Base-by-base conservation (phyloP, 306 rosid species). In the Lathyrus sativus region DNA sequence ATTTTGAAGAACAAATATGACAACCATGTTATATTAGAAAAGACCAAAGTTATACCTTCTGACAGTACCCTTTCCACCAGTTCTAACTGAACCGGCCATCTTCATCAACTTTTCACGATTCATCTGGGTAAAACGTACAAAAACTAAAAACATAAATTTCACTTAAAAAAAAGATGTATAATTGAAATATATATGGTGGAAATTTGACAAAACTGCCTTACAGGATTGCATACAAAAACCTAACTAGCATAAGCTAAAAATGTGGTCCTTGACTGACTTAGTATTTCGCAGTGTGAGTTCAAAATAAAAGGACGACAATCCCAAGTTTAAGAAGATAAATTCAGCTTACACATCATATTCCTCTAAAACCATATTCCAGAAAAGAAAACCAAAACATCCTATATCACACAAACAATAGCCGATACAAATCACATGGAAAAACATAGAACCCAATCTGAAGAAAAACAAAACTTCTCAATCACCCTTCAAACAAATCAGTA, bases 71-170 rank as follows among this genome's bases (percentile, higher is more conserved):
- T 91, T 91, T 60, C 98, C 98, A 60, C 98, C 98, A 19, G 98
- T 91, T 80, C 98, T 82, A 31, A 91, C 98, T 0, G 98, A 90
- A 89, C 98, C 90, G 2, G 96, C 98, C 98, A 91, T 91, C 85
- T 87, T 89, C 85, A 76, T 86, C 70, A 91, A 89, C 78, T 56
- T 91, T 38, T 84, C 90, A 68, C 81, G 24, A 89, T 91, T 85
- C 98, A 91, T 91, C 98, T 91, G 84, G 10, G n/a, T 22, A 56
- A 62, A 60, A 1, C 9, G 12, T 2, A 39, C 12, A 22, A 53
- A 53, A 37, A 51, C 39, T 6, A 68, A 9, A 64, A 39, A 8
- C 42, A 73, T 69, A 15, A 77, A 71, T 48, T 60, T 64, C 63
- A 19, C 22, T 19, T 19, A 19, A 19, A 19, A 19, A 19, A 19